Base-by-base conservation (phyloP, 768 basidiomycete species). In the Chiua virens region DNA sequence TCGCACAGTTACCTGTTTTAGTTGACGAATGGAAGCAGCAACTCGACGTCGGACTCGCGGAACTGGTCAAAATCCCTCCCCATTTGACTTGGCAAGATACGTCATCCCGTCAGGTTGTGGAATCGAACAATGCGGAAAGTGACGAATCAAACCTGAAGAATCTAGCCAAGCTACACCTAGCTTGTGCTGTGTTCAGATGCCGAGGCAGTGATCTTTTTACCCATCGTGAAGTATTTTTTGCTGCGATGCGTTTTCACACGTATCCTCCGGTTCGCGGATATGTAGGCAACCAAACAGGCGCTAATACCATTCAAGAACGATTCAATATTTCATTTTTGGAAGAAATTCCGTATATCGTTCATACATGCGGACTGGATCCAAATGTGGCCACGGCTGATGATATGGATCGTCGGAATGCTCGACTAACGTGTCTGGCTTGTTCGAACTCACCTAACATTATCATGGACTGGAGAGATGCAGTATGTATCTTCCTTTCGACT, bases 391-490 rank as follows among this genome's bases (percentile, higher is more conserved):
- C 48, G 2, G 21, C 11, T 4, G 55, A 49, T 8, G 50, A 57
- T 15, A 57, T 58, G 57, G 50, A 57, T 20, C 34, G 13, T 8
- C 44, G 25, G 20, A 41, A 56, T 38, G 45, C 38, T 40, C 47
- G 50, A 22, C 11, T 58, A 17, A 40, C 0, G 4, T 58, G 57
- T 20, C 14, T 44, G 10, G 17, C 5, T 15, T 49, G 51, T 23
- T 5, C 21, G 18, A 3, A 4, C 17, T 17, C 11, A n/a, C 9
- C 8, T 5, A 17, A 36, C 20, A 22, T 18, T 14, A 23, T 43
- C 17, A 47, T 48, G 45, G 5, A 36, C 7, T 48, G 52, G 52
- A 53, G 42, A 23, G 9, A 14, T 20, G 52, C 52, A 30, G 52
- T 53, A 30, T n/a, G 46, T 52, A 3, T 14, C 10, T 14, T 11